These are phyloP conservation scores for Cadophora sp. DNA, from an alignment of 2,329 filamentous ascomycete species.

Conservation along the genomic window DNA sequence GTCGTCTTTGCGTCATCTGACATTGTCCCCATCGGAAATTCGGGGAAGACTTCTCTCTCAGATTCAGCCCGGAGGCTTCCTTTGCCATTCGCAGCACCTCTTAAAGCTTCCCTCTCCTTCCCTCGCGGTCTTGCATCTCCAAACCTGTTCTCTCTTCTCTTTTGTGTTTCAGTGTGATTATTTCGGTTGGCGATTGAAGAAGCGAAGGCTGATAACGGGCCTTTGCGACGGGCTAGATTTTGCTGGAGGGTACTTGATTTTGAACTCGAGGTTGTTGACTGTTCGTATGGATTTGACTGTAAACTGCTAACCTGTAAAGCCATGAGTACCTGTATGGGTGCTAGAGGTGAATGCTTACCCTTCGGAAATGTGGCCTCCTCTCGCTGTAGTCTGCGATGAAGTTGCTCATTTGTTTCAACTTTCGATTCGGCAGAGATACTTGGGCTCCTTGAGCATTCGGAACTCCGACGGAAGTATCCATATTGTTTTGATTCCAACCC, in stretches of 20 bases:
- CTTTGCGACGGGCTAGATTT: neutral
- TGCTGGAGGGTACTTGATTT: neutral
- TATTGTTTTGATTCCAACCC: neutral
- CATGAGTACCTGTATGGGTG: neutral
- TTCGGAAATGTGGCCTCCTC: neutral
- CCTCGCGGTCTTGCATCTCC: neutral
- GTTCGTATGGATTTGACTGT: neutral
- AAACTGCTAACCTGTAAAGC: neutral
- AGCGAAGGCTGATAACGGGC: neutral
- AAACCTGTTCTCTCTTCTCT: neutral
- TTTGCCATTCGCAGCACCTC: neutral
- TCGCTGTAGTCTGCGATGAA: slow-evolving; percentile 1
- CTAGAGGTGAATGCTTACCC: neutral
- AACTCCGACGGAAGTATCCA: neutral
- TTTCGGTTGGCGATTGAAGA: neutral
- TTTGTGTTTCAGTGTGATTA: neutral
- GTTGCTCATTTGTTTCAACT: neutral
- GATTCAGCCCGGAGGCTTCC: no score
- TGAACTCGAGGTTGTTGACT: neutral
- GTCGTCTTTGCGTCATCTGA: neutral
- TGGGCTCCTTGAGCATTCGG: neutral
- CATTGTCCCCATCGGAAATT: neutral
- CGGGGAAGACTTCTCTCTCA: neutral
- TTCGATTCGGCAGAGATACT: neutral
- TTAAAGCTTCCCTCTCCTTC: neutral